A percentile compares a stretch with the other conserved stretches of the same genome.
These are phyloP conservation scores for Lachnellula subtilissima DNA, from an alignment of 2,329 filamentous ascomycete genomes.

Conservation along the genomic window DNA sequence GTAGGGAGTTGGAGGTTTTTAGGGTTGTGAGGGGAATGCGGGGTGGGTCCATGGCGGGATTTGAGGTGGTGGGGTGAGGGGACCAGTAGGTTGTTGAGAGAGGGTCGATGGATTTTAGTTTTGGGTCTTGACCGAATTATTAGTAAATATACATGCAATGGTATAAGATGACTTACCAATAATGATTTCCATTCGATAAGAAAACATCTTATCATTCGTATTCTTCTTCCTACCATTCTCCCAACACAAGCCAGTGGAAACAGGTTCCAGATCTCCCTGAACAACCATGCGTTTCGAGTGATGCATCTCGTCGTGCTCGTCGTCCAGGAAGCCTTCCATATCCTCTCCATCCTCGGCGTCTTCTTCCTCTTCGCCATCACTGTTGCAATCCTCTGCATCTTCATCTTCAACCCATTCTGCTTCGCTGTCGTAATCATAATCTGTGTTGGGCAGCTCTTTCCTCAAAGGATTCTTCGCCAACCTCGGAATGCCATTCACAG, in stretches of 20 bases:
- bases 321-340: constrained; percentile 62
- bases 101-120: constrained; percentile 65
- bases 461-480: constrained; percentile 51
- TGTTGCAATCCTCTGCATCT: constrained; percentile 48
- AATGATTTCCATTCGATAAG: constrained; percentile 71
- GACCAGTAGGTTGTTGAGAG: constrained; percentile 80
- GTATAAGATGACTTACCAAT: constrained; percentile 15
- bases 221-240: constrained; percentile 52
- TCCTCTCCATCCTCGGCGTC: constrained; percentile 63
- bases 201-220: constrained; percentile 46
- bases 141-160: not conserved
- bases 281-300: constrained; percentile 50
- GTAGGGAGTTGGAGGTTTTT: constrained; percentile 16
- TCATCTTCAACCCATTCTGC: constrained; percentile 77
- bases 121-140: constrained; percentile 28
- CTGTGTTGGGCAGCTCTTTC: constrained; percentile 52
- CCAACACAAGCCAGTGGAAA: constrained; percentile 79
- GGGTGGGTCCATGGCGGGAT: constrained; percentile 31
- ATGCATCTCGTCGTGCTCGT: constrained; percentile 60
- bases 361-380: constrained; percentile 64
- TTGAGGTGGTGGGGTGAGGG: constrained; percentile 1
- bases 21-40: constrained; percentile 31
- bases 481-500: constrained; percentile 40
- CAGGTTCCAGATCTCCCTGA: constrained; percentile 66
- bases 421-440: constrained; percentile 84